phyloP scores from a whole-genome alignment of 2,329 filamentous ascomycete genomes.

The Exophiala viscosa region DNA sequence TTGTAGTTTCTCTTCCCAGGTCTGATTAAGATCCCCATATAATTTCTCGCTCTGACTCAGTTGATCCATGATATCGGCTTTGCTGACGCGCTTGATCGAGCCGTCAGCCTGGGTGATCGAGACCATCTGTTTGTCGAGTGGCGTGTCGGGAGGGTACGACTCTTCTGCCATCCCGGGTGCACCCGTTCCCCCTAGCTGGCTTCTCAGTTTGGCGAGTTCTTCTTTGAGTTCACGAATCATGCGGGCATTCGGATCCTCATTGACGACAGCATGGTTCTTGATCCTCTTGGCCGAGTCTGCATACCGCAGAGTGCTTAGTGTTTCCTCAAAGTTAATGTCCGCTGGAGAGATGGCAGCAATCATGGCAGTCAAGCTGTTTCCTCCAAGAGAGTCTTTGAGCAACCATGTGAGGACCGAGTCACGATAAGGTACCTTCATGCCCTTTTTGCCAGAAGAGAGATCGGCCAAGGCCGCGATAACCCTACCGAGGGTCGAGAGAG shows the following conservation, averaged over 20 bases:
- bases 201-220: constrained; percentile 77
- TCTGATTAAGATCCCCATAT: constrained; percentile 92
- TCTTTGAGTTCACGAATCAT: constrained; percentile 99
- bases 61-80: constrained; percentile 96
- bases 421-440: constrained; percentile 84
- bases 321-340: constrained; percentile 99
- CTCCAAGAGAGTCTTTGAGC: constrained; percentile 91
- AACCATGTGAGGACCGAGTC: constrained; percentile 96
- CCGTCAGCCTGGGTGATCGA: constrained; percentile 86
- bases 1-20: constrained; percentile 92
- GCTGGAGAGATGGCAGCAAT: constrained; percentile 97
- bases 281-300: constrained; percentile 97
- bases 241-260: constrained; percentile 96
- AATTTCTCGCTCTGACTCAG: constrained; percentile 95
- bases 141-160: constrained; percentile 86
- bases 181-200: constrained; percentile 66
- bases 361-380: constrained; percentile 99
- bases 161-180: constrained; percentile 59
- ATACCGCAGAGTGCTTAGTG: constrained; percentile 89
- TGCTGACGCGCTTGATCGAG: constrained; percentile 88
- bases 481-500: constrained; percentile 89
- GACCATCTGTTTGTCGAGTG: constrained; percentile 91
- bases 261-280: constrained; percentile 99
- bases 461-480: constrained; percentile 96
- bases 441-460: constrained; percentile 77